phyloP scores from a whole-genome alignment of 2,329 filamentous ascomycete genomes.

The Xenoacremonium recifei region DNA sequence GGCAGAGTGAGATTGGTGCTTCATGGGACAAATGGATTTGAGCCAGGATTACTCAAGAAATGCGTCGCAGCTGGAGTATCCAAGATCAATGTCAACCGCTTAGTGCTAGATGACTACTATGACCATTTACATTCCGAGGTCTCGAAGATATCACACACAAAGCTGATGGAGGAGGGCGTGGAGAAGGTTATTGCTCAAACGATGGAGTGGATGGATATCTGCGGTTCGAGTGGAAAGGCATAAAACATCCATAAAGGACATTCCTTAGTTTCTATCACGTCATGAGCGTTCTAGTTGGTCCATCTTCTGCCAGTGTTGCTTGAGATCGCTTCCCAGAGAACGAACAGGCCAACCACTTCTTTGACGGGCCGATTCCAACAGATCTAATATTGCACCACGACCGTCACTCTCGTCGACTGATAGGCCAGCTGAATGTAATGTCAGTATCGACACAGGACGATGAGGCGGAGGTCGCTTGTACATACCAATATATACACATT shows the following conservation, averaged over 20 bases:
- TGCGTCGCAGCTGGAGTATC: slow-evolving; percentile 51
- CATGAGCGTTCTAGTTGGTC: neutral
- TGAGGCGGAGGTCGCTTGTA: neutral
- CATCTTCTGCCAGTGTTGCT: neutral
- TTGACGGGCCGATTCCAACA: neutral
- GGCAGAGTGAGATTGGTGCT: slow-evolving; percentile 47
- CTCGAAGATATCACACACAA: slow-evolving; percentile 18
- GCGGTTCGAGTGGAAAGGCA: slow-evolving; percentile 1
- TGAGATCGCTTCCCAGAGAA: slow-evolving; percentile 4
- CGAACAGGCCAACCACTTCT: slow-evolving; percentile 4
- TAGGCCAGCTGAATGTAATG: slow-evolving; percentile 18
- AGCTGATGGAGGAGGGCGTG: slow-evolving; percentile 39
- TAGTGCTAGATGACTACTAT: slow-evolving; percentile 38
- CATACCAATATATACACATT: slow-evolving; percentile 38
- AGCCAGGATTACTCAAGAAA: slow-evolving; percentile 45
- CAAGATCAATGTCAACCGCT: slow-evolving; percentile 58
- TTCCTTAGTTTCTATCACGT: neutral
- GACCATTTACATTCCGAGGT: neutral
- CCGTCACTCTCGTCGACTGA: neutral
- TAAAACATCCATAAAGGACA: no score
- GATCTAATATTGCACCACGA: slow-evolving; percentile 1
- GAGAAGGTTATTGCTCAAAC: slow-evolving; percentile 15
- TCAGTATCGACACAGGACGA: neutral
- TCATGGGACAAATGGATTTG: slow-evolving; percentile 57
- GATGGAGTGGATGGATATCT: slow-evolving; percentile 1